Conservation (phyloP, 768 basidiomycete species). For the Galerina marginata region DNA sequence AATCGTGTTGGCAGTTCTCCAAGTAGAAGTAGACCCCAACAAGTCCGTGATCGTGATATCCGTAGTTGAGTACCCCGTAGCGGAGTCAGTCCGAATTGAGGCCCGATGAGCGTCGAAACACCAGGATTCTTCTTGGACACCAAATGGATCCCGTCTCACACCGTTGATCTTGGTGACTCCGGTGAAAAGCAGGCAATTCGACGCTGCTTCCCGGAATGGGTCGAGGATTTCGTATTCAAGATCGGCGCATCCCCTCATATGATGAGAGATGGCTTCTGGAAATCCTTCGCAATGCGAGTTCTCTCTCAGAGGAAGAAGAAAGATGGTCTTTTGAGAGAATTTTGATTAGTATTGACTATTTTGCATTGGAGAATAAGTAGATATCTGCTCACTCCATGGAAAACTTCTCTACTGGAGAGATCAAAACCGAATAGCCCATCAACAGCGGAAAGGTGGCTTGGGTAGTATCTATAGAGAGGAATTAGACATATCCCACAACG, state of each 20-base stretch:
- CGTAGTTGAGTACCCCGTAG: conserved; percentile 4
- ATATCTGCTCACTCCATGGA: conserved; percentile 44
- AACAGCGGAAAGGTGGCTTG: conserved; percentile 44
- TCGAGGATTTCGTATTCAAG: conserved; percentile 33
- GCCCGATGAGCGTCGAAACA: conserved; percentile 27
- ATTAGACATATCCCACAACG: background rate
- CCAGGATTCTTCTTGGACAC: conserved; percentile 23
- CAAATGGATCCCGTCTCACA: conserved; percentile 24
- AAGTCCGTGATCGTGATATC: conserved; percentile 15
- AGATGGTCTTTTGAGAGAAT: conserved; percentile 22
- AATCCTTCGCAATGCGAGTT: conserved; percentile 22
- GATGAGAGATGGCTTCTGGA: conserved; percentile 26
- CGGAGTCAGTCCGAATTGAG: conserved; percentile 4
- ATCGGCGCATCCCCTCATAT: conserved; percentile 24
- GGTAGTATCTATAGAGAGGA: conserved; percentile 38
- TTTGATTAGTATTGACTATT: background rate
- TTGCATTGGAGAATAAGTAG: background rate
- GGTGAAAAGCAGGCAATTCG: conserved; percentile 49
- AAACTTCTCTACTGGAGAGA: conserved; percentile 27
- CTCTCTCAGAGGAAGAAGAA: conserved; percentile 49
- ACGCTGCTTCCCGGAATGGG: conserved; percentile 35
- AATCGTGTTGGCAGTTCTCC: conserved; percentile 19
- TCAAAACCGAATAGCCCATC: conserved; percentile 48
- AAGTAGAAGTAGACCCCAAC: conserved; percentile 1
- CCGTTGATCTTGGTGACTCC: conserved; percentile 35